Conservation (phyloP, 2,329 filamentous ascomycete species). For the Calonectria hongkongensis region DNA sequence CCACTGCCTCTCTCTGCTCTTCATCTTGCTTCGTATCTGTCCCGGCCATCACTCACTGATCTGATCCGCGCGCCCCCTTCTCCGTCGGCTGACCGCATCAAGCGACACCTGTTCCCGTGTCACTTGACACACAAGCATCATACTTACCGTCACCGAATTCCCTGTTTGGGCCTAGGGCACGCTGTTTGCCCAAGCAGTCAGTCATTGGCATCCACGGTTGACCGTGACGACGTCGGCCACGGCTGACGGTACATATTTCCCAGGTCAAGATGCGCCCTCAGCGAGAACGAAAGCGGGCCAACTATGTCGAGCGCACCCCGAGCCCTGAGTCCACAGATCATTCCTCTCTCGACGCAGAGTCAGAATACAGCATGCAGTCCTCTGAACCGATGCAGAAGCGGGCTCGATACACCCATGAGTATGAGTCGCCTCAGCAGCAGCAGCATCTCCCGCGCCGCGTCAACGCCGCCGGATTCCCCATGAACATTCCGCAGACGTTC, state of each 20-base stretch:
- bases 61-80: neutral
- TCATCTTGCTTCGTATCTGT: neutral
- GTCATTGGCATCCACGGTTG: neutral
- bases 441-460: neutral
- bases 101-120: neutral
- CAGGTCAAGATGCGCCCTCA: conserved; percentile 22
- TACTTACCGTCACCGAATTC: neutral
- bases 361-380: conserved; percentile 24
- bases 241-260: neutral
- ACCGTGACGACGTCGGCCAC: conserved; percentile 14
- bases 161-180: neutral
- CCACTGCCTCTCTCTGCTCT: conserved; percentile 6
- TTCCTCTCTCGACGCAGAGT: neutral
- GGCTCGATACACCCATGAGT: neutral
- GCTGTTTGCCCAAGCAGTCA: conserved; percentile 1
- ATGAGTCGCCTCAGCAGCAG: conserved; percentile 23
- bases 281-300: conserved; percentile 25
- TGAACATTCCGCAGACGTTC: conserved; percentile 8
- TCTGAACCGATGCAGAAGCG: conserved; percentile 5
- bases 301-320: conserved; percentile 11
- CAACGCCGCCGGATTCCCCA: conserved; percentile 12
- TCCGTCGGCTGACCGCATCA: conserved; percentile 17
- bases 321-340: conserved; percentile 25
- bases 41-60: neutral
- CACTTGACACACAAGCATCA: conserved; percentile 4